Evolutionary conservation across 768 basidiomycete genomes (phyloP).

Genomic region (Rhizopogon sp.): DNA sequence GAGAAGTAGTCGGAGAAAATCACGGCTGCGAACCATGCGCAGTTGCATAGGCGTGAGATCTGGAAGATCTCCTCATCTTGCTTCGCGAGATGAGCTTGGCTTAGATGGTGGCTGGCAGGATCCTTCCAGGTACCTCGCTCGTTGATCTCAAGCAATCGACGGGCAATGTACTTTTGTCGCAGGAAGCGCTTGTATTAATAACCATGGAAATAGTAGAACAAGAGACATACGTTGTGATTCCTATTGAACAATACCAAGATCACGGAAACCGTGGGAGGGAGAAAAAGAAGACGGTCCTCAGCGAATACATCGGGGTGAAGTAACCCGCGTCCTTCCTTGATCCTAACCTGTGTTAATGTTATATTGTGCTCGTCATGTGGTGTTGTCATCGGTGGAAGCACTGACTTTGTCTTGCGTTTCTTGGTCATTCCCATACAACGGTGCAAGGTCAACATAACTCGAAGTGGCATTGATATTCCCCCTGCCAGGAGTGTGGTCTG

Average conservation of each 20-base stretch:
- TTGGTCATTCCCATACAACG: conserved; percentile 75
- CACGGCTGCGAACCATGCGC: conserved; percentile 71
- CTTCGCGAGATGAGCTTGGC: conserved; percentile 31
- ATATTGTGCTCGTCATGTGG: background rate
- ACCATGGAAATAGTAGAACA: background rate
- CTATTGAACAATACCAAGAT: conserved; percentile 76
- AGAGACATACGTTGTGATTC: conserved; percentile 70
- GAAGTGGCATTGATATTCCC: conserved; percentile 74
- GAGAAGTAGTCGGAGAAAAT: conserved; percentile 86
- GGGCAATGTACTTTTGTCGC: conserved; percentile 63
- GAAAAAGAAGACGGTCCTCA: conserved; percentile 70
- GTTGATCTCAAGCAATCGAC: conserved; percentile 74
- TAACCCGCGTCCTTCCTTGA: conserved; percentile 61
- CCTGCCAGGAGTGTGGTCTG: conserved; percentile 51
- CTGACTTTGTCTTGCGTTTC: conserved; percentile 49
- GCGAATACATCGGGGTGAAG: conserved; percentile 71
- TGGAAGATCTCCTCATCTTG: conserved; percentile 86
- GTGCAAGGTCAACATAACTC: conserved; percentile 80
- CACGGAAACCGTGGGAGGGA: conserved; percentile 73
- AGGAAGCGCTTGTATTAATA: background rate
- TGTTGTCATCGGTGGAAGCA: conserved; percentile 16
- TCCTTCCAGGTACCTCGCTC: conserved; percentile 62
- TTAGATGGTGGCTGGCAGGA: conserved; percentile 39
- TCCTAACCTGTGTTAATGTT: conserved; percentile 28
- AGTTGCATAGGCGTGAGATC: conserved; percentile 72